phyloP scores from a whole-genome alignment of 2,329 filamentous ascomycete species.

The Didymella arachidicola region DNA sequence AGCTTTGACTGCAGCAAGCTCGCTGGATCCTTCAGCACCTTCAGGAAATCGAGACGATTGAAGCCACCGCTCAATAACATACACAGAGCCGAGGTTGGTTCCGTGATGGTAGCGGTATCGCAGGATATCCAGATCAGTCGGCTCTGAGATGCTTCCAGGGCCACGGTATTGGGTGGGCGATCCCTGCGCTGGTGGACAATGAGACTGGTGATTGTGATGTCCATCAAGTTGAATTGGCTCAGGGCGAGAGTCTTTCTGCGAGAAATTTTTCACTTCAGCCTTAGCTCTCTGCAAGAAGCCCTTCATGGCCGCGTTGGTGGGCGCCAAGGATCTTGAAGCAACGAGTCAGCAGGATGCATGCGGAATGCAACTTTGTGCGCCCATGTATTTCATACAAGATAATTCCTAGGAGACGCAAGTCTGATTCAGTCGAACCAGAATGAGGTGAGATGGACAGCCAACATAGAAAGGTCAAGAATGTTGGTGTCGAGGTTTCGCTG shows the following conservation, averaged over 20 bases:
- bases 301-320: conserved; percentile 29
- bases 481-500: conserved; percentile 3
- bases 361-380: conserved; percentile 7
- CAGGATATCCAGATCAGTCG: conserved; percentile 54
- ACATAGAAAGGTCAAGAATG: conserved; percentile 6
- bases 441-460: background rate
- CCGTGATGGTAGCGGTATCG: conserved; percentile 68
- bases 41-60: conserved; percentile 59
- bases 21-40: conserved; percentile 54
- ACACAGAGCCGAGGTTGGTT: conserved; percentile 65
- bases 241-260: conserved; percentile 13
- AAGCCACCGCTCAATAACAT: conserved; percentile 68
- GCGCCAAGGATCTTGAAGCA: background rate
- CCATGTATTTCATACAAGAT: background rate
- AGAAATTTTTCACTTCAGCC: conserved; percentile 30
- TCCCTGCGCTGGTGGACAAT: background rate
- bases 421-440: background rate
- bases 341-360: background rate
- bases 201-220: conserved; percentile 4
- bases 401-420: background rate
- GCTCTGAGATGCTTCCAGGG: conserved; percentile 47
- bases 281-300: conserved; percentile 42
- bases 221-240: conserved; percentile 2
- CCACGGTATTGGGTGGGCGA: conserved; percentile 18
- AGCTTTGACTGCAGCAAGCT: conserved; percentile 61